phyloP scores from a whole-genome alignment of 257 asterid species.

The Gardenia jasminoides region DNA sequence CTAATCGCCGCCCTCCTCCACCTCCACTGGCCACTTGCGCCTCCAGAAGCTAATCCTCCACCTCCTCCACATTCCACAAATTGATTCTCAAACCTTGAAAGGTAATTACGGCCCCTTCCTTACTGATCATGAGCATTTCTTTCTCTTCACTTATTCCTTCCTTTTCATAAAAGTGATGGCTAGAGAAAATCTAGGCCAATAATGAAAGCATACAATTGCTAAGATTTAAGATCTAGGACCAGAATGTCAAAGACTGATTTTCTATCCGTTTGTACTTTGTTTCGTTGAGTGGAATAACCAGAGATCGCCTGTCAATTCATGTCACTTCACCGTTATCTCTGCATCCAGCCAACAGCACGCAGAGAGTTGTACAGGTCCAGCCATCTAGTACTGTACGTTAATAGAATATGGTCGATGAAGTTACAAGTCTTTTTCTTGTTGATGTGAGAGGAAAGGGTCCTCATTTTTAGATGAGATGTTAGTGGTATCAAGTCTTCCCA shows the following conservation, averaged over 20 bases:
- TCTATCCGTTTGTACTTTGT: not conserved
- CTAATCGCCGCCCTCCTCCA: too few species aligned
- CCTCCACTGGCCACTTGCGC: too few species aligned
- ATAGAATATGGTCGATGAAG: not conserved
- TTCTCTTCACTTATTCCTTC: too few species aligned
- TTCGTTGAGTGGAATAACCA: conserved; percentile 3
- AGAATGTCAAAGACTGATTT: not conserved
- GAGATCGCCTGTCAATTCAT: conserved; percentile 2
- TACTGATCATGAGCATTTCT: too few species aligned
- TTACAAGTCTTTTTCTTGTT: not conserved
- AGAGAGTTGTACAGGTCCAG: not conserved
- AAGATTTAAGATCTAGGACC: conserved; percentile 12
- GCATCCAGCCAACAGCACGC: not conserved
- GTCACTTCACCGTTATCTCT: not conserved
- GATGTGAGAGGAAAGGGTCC: not conserved
- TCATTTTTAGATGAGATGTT: not conserved
- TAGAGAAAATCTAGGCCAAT: not conserved
- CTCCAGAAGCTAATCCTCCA: too few species aligned
- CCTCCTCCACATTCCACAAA: too few species aligned
- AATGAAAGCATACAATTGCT: conserved; percentile 5
- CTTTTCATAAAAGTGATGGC: too few species aligned
- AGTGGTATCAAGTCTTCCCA: not conserved
- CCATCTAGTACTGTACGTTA: not conserved
- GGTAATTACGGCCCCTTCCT: too few species aligned
- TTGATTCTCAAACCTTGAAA: too few species aligned